Evolutionary conservation across 306 rosid species (phyloP), one percentile per base, ranked within the genome.

Genomic region (Calophaca sinica): DNA sequence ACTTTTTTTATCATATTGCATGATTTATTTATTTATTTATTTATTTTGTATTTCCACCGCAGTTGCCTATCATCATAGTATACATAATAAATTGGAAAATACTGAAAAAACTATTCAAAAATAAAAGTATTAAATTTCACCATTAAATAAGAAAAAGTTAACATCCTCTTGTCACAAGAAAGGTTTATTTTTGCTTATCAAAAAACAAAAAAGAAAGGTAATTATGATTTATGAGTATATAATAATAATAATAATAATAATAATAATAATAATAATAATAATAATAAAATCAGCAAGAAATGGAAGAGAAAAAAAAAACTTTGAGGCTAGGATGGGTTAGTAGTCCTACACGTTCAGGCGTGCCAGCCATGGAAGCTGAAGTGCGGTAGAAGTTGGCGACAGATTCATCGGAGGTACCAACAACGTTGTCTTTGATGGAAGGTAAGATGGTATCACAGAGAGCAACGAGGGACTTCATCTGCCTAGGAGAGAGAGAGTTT

Each of bases 391-490:
- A 88, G 1, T 68, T 53, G 79, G 86, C 41, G 3, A 83, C 69
- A 50, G 82, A 49, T 9, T 62, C 77, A 5, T 80, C 54, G 5
- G 45, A 2, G 61, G 48, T 51, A 9, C 7, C 50, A 65, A 69
- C 29, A 53, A 44, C 12, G 11, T 7, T 3, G 45, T 77, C 72
- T 10, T 20, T 13, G 53, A 59, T 7, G 26, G 96, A 88, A 32
- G 98, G 98, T 35, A 92, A 60, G 53, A 90, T 76, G 46, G 94
- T 84, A 68, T 92, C 96, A 13, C 91, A 84, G 11, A 92, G 79
- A 51, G 96, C 84, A 26, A 78, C 70, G 2, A 92, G 85, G 5
- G 93, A 62, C 28, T 83, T 84, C 96, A 92, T 92, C 72, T 92
- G 82, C 11, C 88, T 68, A 5, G 39, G 5, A 63, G 96, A 87